A percentile compares a stretch with the other conserved stretches of the same genome.
Conservation (phyloP, 2,329 filamentous ascomycete genomes). For the Botrytis cinerea region DNA sequence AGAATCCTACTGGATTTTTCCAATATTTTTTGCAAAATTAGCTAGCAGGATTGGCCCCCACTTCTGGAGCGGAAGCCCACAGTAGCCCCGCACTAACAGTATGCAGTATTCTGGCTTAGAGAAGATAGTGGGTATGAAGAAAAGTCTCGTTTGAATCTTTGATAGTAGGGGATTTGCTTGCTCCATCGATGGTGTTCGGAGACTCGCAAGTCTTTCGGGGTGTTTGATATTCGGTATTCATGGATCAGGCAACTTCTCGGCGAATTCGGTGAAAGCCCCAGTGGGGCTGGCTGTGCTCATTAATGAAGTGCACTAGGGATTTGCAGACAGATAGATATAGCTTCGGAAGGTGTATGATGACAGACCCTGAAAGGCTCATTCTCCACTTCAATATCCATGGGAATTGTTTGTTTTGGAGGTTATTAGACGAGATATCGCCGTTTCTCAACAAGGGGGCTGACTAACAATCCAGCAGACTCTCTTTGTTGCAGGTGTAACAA, state of each 20-base stretch:
- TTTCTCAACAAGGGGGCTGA: neutral
- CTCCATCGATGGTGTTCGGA: neutral
- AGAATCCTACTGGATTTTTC: neutral
- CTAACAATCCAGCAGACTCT: neutral
- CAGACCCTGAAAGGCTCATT: neutral
- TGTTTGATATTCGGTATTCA: neutral
- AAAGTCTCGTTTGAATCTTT: neutral
- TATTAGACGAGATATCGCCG: neutral
- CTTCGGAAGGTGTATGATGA: neutral
- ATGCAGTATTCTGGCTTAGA: neutral
- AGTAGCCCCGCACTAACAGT: neutral
- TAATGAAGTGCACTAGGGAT: neutral
- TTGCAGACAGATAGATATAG: neutral
- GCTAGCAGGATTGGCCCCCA: neutral
- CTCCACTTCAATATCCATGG: neutral
- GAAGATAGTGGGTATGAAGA: neutral
- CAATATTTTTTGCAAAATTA: neutral
- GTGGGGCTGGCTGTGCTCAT: neutral
- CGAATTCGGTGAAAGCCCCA: neutral
- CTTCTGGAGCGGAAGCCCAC: neutral
- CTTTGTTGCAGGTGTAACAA: neutral
- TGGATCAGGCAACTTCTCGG: neutral
- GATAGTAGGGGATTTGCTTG: neutral
- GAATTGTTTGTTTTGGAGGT: neutral
- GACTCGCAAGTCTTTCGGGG: slow-evolving; percentile 5